Evolutionary conservation across 1,284 basidiomycete species (phyloP).

Genomic region (Marasmius sp.): DNA sequence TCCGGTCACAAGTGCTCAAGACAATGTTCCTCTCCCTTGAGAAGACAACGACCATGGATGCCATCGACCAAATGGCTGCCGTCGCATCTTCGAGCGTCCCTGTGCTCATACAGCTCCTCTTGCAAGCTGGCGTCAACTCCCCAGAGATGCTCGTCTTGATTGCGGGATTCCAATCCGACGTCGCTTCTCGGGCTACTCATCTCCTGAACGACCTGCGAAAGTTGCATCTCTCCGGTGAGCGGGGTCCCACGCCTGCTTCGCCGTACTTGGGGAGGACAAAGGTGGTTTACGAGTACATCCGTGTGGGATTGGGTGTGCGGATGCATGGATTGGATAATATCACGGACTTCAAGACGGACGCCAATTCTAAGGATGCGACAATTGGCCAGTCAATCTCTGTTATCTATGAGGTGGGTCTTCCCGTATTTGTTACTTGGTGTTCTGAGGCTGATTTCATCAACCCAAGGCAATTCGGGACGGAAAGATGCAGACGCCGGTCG

Average conservation of each 20-base stretch:
- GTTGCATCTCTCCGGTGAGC: slow-evolving; percentile 53
- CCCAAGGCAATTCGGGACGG: slow-evolving; percentile 67
- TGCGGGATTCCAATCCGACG: slow-evolving; percentile 49
- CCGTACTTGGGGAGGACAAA: slow-evolving; percentile 62
- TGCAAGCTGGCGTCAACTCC: background rate
- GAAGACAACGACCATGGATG: slow-evolving; percentile 69
- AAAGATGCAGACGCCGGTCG: slow-evolving; percentile 46
- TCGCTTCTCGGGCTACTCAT: slow-evolving; percentile 44
- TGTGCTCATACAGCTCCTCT: slow-evolving; percentile 57
- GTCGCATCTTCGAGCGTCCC: slow-evolving; percentile 61
- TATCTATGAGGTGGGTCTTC: slow-evolving; percentile 58
- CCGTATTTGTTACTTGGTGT: background rate
- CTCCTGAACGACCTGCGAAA: slow-evolving; percentile 50
- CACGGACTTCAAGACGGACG: slow-evolving; percentile 44
- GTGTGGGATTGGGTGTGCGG: slow-evolving; percentile 49
- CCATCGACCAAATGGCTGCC: slow-evolving; percentile 59
- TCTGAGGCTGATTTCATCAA: background rate
- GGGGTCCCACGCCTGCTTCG: slow-evolving; percentile 59
- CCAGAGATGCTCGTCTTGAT: slow-evolving; percentile 31
- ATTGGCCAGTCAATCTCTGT: slow-evolving; percentile 65
- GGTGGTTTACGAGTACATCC: slow-evolving; percentile 69
- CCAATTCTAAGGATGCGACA: slow-evolving; percentile 52
- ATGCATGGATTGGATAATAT: slow-evolving; percentile 78
- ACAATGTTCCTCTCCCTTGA: slow-evolving; percentile 58
- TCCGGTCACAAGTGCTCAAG: slow-evolving; percentile 33